Evolutionary conservation across 2,329 filamentous ascomycete species (phyloP).

Genomic region (Microsporum ferrugineum): DNA sequence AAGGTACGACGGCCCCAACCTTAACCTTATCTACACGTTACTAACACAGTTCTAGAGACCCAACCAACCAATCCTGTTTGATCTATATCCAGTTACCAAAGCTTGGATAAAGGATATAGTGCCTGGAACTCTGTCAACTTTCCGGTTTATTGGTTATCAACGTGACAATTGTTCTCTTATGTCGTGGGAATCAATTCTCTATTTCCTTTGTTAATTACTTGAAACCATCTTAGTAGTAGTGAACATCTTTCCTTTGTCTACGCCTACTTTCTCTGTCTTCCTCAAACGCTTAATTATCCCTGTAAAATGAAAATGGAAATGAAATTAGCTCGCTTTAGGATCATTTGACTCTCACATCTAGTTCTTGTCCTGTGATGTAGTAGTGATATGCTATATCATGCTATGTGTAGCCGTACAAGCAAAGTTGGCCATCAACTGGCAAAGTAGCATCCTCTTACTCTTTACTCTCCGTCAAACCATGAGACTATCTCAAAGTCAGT

Average conservation of each 20-base stretch:
- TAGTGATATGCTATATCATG: no score
- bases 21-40: not conserved
- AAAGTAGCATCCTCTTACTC: no score
- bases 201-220: not conserved
- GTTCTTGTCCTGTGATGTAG: no score
- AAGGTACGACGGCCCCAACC: not conserved
- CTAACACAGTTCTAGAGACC: not conserved
- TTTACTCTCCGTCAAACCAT: no score
- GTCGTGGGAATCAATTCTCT: not conserved
- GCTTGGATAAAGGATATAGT: not conserved
- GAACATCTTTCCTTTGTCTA: constrained; percentile 1
- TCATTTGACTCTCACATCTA: not conserved
- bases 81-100: not conserved
- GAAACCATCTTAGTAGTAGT: not conserved
- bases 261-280: not conserved
- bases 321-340: not conserved
- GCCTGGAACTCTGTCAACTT: not conserved
- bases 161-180: not conserved
- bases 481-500: no score
- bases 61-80: not conserved
- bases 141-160: not conserved
- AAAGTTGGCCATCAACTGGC: no score
- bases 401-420: no score
- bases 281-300: not conserved
- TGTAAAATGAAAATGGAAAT: constrained; percentile 1